Percentiles rank a stretch among this genome's conserved stretches.
Conservation (phyloP, 179 eudicot species). For the Nepenthes alata region DNA sequence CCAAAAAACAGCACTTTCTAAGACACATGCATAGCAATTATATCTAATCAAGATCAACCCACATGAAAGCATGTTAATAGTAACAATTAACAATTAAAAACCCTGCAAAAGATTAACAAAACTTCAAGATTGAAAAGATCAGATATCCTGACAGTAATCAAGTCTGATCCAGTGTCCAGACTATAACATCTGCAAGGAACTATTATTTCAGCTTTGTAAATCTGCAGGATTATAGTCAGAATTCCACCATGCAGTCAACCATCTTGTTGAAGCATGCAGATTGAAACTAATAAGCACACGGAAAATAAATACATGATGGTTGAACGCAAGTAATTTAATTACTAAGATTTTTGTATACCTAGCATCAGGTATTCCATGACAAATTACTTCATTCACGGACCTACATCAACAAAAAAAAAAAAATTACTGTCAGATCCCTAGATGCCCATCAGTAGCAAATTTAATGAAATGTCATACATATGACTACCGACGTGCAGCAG, state of each 20-base stretch:
- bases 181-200: too few relatives aligned
- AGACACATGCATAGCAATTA: background rate
- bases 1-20: background rate
- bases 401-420: constrained; percentile 23
- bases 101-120: background rate
- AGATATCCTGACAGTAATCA: too few relatives aligned
- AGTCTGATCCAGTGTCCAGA: too few relatives aligned
- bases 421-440: constrained; percentile 5
- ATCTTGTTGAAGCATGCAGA: background rate
- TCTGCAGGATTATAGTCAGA: background rate
- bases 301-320: too few relatives aligned
- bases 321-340: background rate
- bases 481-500: constrained; percentile 99
- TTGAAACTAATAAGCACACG: too few relatives aligned
- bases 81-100: background rate
- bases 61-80: background rate
- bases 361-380: constrained; percentile 99
- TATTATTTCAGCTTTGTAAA: too few relatives aligned
- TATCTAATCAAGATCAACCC: background rate
- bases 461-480: constrained; percentile 15
- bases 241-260: background rate
- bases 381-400: constrained; percentile 95
- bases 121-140: too few relatives aligned
- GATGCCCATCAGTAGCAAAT: background rate
- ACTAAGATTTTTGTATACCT: constrained; percentile 25